phyloP scores from a whole-genome alignment of 257 asterid species.

The Solanum clarkiae region DNA sequence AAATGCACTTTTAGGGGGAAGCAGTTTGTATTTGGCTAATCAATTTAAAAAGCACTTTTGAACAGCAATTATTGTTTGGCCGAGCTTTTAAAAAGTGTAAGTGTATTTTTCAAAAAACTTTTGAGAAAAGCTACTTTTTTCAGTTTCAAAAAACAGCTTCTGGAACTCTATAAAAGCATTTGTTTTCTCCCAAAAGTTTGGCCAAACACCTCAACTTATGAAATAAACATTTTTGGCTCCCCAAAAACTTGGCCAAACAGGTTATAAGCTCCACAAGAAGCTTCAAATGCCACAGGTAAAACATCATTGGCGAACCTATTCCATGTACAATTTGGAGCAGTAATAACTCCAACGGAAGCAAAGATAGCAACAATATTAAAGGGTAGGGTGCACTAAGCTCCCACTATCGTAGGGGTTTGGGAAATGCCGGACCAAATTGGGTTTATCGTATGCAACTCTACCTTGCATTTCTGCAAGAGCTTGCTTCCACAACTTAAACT shows the following conservation, averaged over 20 bases:
- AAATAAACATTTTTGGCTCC: background rate
- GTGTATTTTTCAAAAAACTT: too few species aligned
- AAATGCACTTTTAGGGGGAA: background rate
- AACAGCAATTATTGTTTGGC: too few species aligned
- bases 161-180: background rate
- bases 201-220: background rate
- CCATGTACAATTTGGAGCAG: background rate
- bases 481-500: background rate
- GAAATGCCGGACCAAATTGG: background rate
- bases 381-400: background rate
- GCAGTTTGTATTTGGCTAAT: background rate
- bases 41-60: too few species aligned
- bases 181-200: background rate
- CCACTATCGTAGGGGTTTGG: background rate
- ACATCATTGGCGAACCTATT: background rate
- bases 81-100: too few species aligned
- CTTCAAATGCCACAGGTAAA: background rate
- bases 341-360: background rate
- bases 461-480: background rate
- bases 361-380: background rate
- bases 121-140: too few species aligned
- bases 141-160: too few species aligned
- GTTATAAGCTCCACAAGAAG: background rate
- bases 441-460: background rate
- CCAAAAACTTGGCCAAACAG: background rate